phyloP scores from a whole-genome alignment of 768 basidiomycete genomes.

The Naganishia friedmannii region DNA sequence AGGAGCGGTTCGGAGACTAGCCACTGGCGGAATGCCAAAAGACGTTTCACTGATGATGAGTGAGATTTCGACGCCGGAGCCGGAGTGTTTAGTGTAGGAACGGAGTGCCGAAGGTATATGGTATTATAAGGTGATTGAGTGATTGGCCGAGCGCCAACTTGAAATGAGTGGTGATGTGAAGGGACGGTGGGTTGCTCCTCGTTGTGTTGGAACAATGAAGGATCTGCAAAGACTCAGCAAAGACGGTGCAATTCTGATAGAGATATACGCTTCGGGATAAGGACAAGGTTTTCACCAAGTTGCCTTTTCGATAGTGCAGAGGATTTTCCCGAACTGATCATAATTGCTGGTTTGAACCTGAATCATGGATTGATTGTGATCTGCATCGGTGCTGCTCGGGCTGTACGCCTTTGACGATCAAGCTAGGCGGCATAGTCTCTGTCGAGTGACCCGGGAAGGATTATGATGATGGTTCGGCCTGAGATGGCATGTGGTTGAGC shows the following conservation, averaged over 20 bases:
- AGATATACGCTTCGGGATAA: slow-evolving; percentile 1
- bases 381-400: not conserved
- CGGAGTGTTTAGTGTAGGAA: not conserved
- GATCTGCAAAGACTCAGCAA: not conserved
- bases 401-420: slow-evolving; percentile 3
- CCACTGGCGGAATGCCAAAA: not conserved
- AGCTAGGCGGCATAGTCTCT: not conserved
- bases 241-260: not conserved
- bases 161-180: not conserved
- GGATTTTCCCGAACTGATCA: slow-evolving; percentile 16
- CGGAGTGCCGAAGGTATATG: not conserved
- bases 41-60: slow-evolving; percentile 15
- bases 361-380: not conserved
- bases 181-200: not conserved
- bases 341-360: slow-evolving; percentile 3
- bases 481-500: not conserved
- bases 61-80: slow-evolving; percentile 10
- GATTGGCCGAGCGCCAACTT: not conserved
- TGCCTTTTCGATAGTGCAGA: slow-evolving; percentile 13
- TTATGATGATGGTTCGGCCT: not conserved
- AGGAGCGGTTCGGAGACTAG: not conserved
- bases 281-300: not conserved
- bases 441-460: not conserved
- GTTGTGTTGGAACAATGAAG: slow-evolving; percentile 8
- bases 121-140: slow-evolving; percentile 12